Percentiles rank a stretch among this genome's conserved stretches.
Conservation (phyloP, 768 basidiomycete genomes). For the Brasilioporus rufonigricans region DNA sequence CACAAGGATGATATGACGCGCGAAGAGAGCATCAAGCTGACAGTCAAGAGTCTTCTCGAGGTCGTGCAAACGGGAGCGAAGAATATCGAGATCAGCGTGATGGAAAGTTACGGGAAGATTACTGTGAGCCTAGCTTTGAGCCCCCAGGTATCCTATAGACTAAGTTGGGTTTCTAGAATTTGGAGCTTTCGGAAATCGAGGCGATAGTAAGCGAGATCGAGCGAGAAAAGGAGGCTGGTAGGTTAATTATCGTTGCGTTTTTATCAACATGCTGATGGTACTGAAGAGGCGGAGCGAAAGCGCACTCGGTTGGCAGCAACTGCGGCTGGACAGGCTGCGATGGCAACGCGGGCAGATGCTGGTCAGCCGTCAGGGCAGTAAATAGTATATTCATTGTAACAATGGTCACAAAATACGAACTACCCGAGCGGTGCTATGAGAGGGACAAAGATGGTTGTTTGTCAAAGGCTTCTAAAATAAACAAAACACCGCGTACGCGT, state of each 20-base stretch:
- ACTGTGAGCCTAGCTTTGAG: constrained; percentile 51
- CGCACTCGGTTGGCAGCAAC: constrained; percentile 87
- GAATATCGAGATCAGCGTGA: constrained; percentile 98
- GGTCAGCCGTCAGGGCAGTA: constrained; percentile 39
- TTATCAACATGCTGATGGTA: constrained; percentile 1
- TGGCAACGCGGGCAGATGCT: constrained; percentile 56
- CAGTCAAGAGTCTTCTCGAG: constrained; percentile 92
- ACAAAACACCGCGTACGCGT: constrained; percentile 17
- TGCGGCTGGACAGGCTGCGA: constrained; percentile 87
- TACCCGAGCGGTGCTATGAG: not conserved
- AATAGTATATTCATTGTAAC: constrained; percentile 16
- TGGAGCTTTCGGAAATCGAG: constrained; percentile 87
- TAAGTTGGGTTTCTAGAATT: constrained; percentile 51
- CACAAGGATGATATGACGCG: constrained; percentile 87
- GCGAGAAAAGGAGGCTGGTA: constrained; percentile 94
- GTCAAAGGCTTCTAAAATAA: constrained; percentile 24
- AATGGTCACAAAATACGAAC: constrained; percentile 5
- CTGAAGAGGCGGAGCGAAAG: constrained; percentile 90
- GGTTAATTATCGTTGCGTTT: constrained; percentile 18
- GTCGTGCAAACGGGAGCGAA: constrained; percentile 99
- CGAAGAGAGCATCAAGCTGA: constrained; percentile 91
- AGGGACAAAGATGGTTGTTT: constrained; percentile 17
- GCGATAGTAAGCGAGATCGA: constrained; percentile 92
- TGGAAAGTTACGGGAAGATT: constrained; percentile 93
- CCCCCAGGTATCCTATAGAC: not conserved